phyloP scores from a whole-genome alignment of 352 stramenopile genomes.

The Phytopythium oedochilum region DNA sequence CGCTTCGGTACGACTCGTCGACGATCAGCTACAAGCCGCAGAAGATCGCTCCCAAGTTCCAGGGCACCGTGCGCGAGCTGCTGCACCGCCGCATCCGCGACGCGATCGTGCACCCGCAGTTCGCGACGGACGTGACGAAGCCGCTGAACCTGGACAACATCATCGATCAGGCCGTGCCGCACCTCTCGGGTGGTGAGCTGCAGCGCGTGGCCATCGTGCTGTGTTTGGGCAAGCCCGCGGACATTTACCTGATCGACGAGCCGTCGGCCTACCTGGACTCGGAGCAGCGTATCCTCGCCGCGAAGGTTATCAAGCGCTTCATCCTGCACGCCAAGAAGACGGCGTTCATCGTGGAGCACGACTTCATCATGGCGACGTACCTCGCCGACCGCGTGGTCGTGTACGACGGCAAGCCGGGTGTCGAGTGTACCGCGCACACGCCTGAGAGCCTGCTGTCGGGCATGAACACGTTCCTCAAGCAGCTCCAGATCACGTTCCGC shows the following conservation, averaged over 20 bases:
- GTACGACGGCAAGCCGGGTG: slow-evolving; percentile 93
- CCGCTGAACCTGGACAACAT: slow-evolving; percentile 97
- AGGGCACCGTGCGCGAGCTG: slow-evolving; percentile 96
- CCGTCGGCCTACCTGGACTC: slow-evolving; percentile 99
- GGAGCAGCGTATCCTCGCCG: slow-evolving; percentile 98
- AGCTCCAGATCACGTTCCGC: slow-evolving; percentile 99
- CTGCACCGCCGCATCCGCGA: slow-evolving; percentile 98
- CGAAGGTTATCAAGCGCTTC: slow-evolving; percentile 99
- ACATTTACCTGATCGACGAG: slow-evolving; percentile 99
- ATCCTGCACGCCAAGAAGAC: slow-evolving; percentile 99
- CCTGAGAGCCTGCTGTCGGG: slow-evolving; percentile 95
- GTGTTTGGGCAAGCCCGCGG: slow-evolving; percentile 96
- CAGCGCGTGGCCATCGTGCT: slow-evolving; percentile 98
- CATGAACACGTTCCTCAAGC: slow-evolving; percentile 99
- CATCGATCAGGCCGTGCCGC: slow-evolving; percentile 98
- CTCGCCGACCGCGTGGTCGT: slow-evolving; percentile 96
- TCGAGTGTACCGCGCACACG: slow-evolving; percentile 96
- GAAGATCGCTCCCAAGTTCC: slow-evolving; percentile 96
- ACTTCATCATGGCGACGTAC: slow-evolving; percentile 99
- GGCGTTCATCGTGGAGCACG: slow-evolving; percentile 99
- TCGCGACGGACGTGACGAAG: slow-evolving; percentile 99
- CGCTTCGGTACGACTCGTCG: slow-evolving; percentile 78
- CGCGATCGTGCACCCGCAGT: slow-evolving; percentile 98
- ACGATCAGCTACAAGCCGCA: slow-evolving; percentile 98
- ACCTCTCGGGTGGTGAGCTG: slow-evolving; percentile 98